Base-by-base conservation (phyloP, 805 yeast genomes). In the Saccharomyces eubayanus region DNA sequence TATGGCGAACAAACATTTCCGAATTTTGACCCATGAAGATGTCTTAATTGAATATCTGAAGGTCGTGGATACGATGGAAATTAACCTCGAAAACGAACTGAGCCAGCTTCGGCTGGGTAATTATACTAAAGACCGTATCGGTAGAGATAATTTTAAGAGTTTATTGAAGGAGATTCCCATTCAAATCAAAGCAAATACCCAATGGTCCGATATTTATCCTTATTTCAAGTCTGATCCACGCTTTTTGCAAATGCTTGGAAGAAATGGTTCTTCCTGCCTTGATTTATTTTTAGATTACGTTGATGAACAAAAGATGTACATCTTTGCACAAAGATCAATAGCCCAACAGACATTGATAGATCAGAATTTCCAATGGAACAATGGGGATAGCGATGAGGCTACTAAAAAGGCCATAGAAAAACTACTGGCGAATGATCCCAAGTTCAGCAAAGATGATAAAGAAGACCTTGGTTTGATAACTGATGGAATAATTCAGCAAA, bases 271-370 rank as follows among this genome's bases (percentile, higher is more conserved):
- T 0, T 77, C 83, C 1, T 85, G 96, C 0, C 63, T 84, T 46
- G 96, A 89, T 57, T 68, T 87, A 45, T 89, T 85, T 65, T 79
- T 88, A 80, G 96, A 90, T 65, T 62, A 78, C 0, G 76, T 85
- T 2, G 90, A 85, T 59, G 84, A 80, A 53, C 82, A 81, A 60
- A 75, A 77, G 31, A 78, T 82, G 52, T 62, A 74, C 1, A 64
- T 87, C 47, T 78, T 77, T 55, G 81, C 83, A 24, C 81, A 82
- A 62, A 79, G 79, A 52, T 88, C 84, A 51, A 68, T 84, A 46
- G 78, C 83, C 1, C 78, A 79, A 50, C 83, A 78, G 57, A 66
- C 77, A 5, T 59, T 84, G 29, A 67, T 75, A 5, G 77, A 75
- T 31, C 61, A 64, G 6, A 61, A 65, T 6, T 61, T 62, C 51